phyloP scores from a whole-genome alignment of 805 yeast genomes.

The Saturnispora halmiae region DNA sequence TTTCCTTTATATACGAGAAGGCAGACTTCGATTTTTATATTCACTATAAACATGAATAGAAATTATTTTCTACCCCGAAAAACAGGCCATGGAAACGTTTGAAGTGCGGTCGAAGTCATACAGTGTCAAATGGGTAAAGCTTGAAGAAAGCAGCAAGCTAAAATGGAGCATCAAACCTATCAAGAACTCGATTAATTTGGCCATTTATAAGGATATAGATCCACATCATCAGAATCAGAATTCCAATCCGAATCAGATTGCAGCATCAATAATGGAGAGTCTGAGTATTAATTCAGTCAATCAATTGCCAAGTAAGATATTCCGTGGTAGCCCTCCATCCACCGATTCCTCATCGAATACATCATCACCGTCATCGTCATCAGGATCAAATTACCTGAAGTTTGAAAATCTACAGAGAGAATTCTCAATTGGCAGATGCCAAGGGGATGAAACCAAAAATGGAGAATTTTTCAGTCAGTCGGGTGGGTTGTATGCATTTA shows the following conservation, averaged over 20 bases:
- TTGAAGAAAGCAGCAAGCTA: conserved; percentile 55
- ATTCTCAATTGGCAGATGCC: conserved; percentile 46
- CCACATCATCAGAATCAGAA: neutral
- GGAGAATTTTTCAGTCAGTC: conserved; percentile 51
- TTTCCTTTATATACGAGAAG: no score
- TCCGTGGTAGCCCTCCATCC: neutral
- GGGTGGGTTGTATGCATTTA: conserved; percentile 75
- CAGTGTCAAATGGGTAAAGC: conserved; percentile 83
- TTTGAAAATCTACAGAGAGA: conserved; percentile 21
- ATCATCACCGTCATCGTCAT: neutral
- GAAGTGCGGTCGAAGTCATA: conserved; percentile 87
- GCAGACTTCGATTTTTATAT: no score
- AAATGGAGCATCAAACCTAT: conserved; percentile 79
- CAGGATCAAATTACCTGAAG: neutral
- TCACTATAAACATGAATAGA: no score
- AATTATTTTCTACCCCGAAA: neutral
- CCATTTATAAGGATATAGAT: conserved; percentile 25
- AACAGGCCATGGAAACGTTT: conserved; percentile 91
- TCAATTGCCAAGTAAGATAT: conserved; percentile 23
- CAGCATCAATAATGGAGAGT: conserved; percentile 15
- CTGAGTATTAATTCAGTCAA: conserved; percentile 25
- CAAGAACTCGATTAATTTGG: conserved; percentile 45
- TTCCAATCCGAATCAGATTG: neutral
- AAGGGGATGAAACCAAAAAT: conserved; percentile 51
- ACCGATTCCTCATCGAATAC: neutral